phyloP scores from a whole-genome alignment of 2,329 filamentous ascomycete species.

The Colletotrichum cuscutae region DNA sequence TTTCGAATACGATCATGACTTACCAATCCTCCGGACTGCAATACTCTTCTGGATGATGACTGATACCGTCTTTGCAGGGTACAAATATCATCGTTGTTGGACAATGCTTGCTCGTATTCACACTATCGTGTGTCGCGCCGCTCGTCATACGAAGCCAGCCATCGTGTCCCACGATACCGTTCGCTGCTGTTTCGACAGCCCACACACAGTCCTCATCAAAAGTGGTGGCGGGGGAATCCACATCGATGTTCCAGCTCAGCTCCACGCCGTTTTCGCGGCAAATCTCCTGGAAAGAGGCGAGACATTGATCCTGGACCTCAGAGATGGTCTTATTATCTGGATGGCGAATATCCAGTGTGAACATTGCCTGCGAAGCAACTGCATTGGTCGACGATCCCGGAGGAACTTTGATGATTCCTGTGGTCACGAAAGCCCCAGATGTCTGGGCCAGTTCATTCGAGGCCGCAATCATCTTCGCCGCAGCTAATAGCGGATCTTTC shows the following conservation, averaged over 20 bases:
- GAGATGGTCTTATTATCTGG: constrained; percentile 30
- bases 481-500: constrained; percentile 76
- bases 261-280: constrained; percentile 46
- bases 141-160: constrained; percentile 50
- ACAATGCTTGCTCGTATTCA: constrained; percentile 67
- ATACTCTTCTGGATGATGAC: constrained; percentile 73
- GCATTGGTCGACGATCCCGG: constrained; percentile 36
- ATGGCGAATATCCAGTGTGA: constrained; percentile 37
- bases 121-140: constrained; percentile 60
- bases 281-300: constrained; percentile 39
- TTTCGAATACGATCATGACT: not conserved
- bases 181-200: constrained; percentile 70
- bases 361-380: constrained; percentile 26
- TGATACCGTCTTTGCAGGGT: constrained; percentile 71
- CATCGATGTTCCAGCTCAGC: constrained; percentile 70
- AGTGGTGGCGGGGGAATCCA: constrained; percentile 67
- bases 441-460: constrained; percentile 71
- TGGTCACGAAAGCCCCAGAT: constrained; percentile 71
- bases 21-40: constrained; percentile 67
- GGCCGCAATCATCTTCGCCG: constrained; percentile 74
- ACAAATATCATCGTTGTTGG: constrained; percentile 78
- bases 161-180: constrained; percentile 63
- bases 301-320: constrained; percentile 38
- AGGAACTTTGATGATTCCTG: constrained; percentile 67
- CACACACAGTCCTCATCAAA: constrained; percentile 76